Conservation (phyloP, 75 land plant species). For the Pseudotsuga menziesii region DNA sequence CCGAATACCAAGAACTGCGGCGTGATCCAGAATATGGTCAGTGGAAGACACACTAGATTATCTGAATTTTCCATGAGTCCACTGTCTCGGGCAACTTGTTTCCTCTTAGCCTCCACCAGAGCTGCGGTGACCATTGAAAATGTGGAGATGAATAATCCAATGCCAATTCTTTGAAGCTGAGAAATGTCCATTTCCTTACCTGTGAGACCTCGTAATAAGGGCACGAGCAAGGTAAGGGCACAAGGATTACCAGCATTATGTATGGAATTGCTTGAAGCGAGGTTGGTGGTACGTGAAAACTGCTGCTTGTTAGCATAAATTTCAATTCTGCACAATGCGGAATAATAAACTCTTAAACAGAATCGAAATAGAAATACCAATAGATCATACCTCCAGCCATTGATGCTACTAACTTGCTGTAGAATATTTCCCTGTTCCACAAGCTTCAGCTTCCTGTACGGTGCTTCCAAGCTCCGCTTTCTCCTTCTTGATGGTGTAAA, state of each 20-base stretch:
- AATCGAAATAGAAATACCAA: no score
- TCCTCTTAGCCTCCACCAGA: constrained; percentile 7
- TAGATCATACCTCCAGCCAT: no score
- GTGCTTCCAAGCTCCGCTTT: no score
- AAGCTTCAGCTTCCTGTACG: no score
- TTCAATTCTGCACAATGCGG: no score
- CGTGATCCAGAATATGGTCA: constrained; percentile 81
- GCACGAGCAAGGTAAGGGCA: constrained; percentile 51
- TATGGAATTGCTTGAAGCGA: constrained; percentile 27
- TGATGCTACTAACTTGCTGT: no score
- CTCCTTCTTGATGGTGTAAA: no score
- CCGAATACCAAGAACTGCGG: constrained; percentile 89
- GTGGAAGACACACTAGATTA: constrained; percentile 38
- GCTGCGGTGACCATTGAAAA: background rate
- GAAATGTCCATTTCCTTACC: constrained; percentile 43
- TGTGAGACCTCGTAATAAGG: constrained; percentile 48
- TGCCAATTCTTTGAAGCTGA: constrained; percentile 24
- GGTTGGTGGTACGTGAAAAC: background rate
- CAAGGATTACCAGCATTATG: constrained; percentile 38
- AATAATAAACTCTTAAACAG: no score
- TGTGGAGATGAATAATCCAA: background rate
- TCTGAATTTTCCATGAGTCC: constrained; percentile 14
- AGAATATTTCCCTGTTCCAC: no score
- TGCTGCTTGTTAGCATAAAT: no score
- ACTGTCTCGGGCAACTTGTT: constrained; percentile 28